These are phyloP conservation scores for grape (Vitis vinifera) DNA, from an alignment of 164 flowering plant genomes.

Conservation along the genomic window ASM3070453v1 NC_081823.1:1480001-1480500, in stretches of 20 bases:
- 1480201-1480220: conserved; percentile 18
- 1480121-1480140: conserved; percentile 44
- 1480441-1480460: conserved; percentile 26
- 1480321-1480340: not conserved
- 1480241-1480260: conserved; percentile 8
- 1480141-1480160: conserved; percentile 35
- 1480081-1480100: conserved; percentile 33
- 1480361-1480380: conserved; percentile 47
- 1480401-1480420: conserved; percentile 48
- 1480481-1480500: conserved; percentile 24
- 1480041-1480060: conserved; percentile 55
- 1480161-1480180: conserved; percentile 28
- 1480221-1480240: not conserved
- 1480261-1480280: conserved; percentile 5
- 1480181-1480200: conserved; percentile 18
- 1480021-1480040: conserved; percentile 62
- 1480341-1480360: not conserved
- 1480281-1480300: conserved; percentile 11
- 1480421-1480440: conserved; percentile 34
- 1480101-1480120: conserved; percentile 28
- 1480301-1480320: not conserved
- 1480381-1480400: conserved; percentile 33
- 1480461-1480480: conserved; percentile 42
- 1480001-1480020: conserved; percentile 39
- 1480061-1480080: conserved; percentile 40